Percentiles rank a stretch among this genome's conserved stretches.
Conservation (phyloP, 2,329 filamentous ascomycete species). For the Sphaerulina populicola region DNA sequence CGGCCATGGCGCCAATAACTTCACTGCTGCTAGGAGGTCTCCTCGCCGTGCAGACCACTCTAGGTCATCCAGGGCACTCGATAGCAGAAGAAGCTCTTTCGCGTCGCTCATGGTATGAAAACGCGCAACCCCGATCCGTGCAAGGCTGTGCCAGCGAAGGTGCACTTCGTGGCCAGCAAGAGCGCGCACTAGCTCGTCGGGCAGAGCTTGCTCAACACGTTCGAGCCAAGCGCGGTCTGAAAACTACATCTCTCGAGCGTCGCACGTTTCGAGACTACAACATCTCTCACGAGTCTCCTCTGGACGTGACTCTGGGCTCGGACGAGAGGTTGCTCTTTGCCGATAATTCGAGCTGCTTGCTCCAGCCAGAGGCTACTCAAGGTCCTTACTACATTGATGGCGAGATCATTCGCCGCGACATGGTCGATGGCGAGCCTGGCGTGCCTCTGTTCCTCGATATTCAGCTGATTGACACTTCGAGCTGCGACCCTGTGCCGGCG, state of each 20-base stretch:
- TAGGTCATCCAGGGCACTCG: constrained; percentile 24
- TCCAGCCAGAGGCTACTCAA: constrained; percentile 26
- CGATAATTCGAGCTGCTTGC: constrained; percentile 25
- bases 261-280: constrained; percentile 22
- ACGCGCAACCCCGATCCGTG: constrained; percentile 18
- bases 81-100: constrained; percentile 21
- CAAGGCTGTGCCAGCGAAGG: constrained; percentile 19
- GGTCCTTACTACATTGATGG: constrained; percentile 21
- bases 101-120: constrained; percentile 17
- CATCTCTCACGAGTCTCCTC: constrained; percentile 18
- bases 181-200: constrained; percentile 18
- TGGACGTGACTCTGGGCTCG: constrained; percentile 18
- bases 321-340: constrained; percentile 18
- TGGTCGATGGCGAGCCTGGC: constrained; percentile 38
- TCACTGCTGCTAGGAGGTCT: constrained; percentile 13
- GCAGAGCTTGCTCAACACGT: constrained; percentile 16
- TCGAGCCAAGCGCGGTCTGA: constrained; percentile 19
- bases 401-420: constrained; percentile 35
- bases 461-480: constrained; percentile 40
- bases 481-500: constrained; percentile 37
- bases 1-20: constrained; percentile 15
- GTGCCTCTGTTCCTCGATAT: constrained; percentile 38
- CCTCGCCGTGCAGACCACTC: constrained; percentile 9
- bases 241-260: constrained; percentile 15
- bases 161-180: constrained; percentile 17